phyloP scores from a whole-genome alignment of 148 eudicot genomes.

The Fagopyrum homotropicum region DNA sequence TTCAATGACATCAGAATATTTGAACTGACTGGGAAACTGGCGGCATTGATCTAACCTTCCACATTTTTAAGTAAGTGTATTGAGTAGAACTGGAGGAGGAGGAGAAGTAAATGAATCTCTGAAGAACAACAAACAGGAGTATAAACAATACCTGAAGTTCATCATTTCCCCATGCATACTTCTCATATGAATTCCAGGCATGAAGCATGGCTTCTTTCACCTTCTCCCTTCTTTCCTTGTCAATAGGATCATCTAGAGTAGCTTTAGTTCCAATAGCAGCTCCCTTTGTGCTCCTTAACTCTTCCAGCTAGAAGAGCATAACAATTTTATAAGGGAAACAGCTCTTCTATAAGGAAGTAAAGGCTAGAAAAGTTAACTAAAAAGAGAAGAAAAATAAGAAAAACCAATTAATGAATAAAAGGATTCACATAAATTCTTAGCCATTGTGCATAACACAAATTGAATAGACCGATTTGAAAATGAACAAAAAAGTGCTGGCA shows the following conservation, averaged over 20 bases:
- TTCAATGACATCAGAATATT: not conserved
- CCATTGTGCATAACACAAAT: not conserved
- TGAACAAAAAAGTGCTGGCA: not conserved
- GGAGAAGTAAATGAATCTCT: not conserved
- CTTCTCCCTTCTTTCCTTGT: constrained; percentile 62
- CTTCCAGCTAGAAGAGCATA: constrained; percentile 50
- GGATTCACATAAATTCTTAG: not conserved
- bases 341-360: not conserved
- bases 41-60: not conserved
- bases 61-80: not conserved
- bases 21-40: not conserved
- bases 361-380: not conserved
- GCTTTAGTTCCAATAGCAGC: constrained; percentile 20
- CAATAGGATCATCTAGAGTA: constrained; percentile 50
- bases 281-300: constrained; percentile 31
- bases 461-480: not conserved
- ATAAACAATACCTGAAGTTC: constrained; percentile 76
- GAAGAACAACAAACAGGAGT: not conserved
- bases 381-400: not conserved
- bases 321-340: not conserved
- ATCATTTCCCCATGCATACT: constrained; percentile 98
- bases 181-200: constrained; percentile 98
- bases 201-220: constrained; percentile 98
- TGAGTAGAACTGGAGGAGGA: not conserved
- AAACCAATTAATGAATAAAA: not conserved